These are phyloP conservation scores for Xylaria acuta DNA, from an alignment of 495 filamentous ascomycete species.

Conservation along the genomic window DNA sequence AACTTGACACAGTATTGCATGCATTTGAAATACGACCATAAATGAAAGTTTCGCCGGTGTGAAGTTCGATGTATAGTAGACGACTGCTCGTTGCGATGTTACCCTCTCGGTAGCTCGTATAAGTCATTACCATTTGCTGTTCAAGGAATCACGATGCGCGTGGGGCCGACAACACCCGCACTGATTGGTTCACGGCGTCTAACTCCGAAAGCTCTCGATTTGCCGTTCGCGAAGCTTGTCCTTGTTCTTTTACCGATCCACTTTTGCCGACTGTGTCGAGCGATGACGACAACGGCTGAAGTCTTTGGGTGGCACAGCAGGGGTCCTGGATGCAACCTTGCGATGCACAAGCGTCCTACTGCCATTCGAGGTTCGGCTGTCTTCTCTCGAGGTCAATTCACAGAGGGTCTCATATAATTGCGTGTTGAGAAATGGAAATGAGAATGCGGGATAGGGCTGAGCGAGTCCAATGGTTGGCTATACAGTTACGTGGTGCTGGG, in stretches of 20 bases:
- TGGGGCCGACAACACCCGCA: neutral
- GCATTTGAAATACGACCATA: neutral
- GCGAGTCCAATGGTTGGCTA: neutral
- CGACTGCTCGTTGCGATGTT: neutral
- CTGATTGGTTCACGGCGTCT: constrained; percentile 20
- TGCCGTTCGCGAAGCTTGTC: constrained; percentile 8
- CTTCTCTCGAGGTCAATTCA: neutral
- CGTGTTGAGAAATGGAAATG: neutral
- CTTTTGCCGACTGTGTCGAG: constrained; percentile 22
- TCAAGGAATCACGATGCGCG: neutral
- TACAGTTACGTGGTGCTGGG: neutral
- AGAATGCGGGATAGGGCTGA: neutral
- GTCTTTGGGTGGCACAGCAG: constrained; percentile 14
- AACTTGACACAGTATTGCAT: neutral
- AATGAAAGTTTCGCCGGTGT: neutral
- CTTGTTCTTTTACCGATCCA: constrained; percentile 15
- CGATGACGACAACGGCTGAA: constrained; percentile 26
- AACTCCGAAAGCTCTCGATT: constrained; percentile 18
- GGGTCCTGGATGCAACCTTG: constrained; percentile 1
- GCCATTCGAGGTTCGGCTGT: neutral
- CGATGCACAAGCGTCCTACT: neutral
- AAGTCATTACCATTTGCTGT: neutral
- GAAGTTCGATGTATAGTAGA: neutral
- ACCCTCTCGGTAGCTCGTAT: neutral
- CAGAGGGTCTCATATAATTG: neutral